Conservation (phyloP, 345 rosid genomes). For the Limnanthes douglasii region DNA sequence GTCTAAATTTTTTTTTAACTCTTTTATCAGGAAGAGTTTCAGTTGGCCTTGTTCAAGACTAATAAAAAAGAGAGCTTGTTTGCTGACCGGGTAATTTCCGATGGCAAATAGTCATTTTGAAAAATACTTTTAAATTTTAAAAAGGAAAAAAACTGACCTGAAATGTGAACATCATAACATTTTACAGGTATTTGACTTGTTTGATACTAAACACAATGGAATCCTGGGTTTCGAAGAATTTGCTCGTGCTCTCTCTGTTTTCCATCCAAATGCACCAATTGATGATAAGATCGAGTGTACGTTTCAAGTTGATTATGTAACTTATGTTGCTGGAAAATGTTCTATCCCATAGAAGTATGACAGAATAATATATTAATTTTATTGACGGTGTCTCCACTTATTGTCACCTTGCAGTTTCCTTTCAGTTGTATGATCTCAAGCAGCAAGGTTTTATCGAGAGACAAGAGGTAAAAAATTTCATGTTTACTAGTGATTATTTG, state of each 20-base stretch:
- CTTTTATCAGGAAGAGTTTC: conserved; percentile 81
- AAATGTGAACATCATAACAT: no score
- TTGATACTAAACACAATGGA: conserved; percentile 95
- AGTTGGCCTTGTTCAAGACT: conserved; percentile 89
- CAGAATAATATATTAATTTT: no score
- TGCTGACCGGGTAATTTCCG: conserved; percentile 77
- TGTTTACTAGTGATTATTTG: not conserved
- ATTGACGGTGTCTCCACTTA: no score
- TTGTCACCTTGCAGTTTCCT: conserved; percentile 55
- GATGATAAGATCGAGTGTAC: conserved; percentile 90
- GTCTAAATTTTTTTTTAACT: not conserved
- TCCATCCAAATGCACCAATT: conserved; percentile 92
- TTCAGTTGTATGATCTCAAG: conserved; percentile 94
- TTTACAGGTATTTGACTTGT: conserved; percentile 90
- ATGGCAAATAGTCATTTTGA: not conserved
- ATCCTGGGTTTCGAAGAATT: conserved; percentile 96
- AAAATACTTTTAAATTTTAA: not conserved
- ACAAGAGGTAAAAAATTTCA: conserved; percentile 53
- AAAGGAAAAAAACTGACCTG: no score
- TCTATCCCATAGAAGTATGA: no score
- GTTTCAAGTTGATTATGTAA: conserved; percentile 7
- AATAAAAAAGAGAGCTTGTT: conserved; percentile 96
- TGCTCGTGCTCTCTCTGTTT: conserved; percentile 96
- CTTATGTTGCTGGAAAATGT: no score
- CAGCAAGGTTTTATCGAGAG: conserved; percentile 99